A percentile compares a stretch with the other conserved stretches of the same genome.
These are phyloP conservation scores for Magnolia kwangsiensis DNA, from an alignment of 164 flowering plant genomes.

Conservation along the genomic window DNA sequence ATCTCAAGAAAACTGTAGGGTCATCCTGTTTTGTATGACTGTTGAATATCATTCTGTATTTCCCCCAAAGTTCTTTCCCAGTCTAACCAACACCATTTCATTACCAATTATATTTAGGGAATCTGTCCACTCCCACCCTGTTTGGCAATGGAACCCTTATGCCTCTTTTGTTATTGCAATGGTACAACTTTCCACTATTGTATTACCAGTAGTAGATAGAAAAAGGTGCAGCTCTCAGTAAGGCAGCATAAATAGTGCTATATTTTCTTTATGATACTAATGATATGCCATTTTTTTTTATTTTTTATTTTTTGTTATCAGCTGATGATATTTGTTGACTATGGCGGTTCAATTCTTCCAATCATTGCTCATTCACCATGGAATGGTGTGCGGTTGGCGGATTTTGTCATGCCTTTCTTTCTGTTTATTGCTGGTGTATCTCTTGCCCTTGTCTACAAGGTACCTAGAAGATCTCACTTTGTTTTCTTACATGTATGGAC, in stretches of 20 bases:
- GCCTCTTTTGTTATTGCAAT: too few relatives aligned
- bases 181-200: too few relatives aligned
- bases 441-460: constrained; percentile 66
- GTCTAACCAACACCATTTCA: too few relatives aligned
- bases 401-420: constrained; percentile 78
- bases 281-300: background rate
- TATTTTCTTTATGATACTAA: background rate
- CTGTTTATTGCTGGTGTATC: constrained; percentile 70
- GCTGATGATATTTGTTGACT: constrained; percentile 77
- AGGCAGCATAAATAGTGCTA: too few relatives aligned
- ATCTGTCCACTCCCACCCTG: too few relatives aligned
- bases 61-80: too few relatives aligned
- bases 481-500: background rate
- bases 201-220: background rate
- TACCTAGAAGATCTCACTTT: constrained; percentile 17
- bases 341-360: constrained; percentile 51
- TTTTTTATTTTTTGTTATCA: constrained; percentile 21
- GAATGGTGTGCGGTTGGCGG: constrained; percentile 71
- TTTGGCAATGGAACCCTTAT: too few relatives aligned
- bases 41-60: too few relatives aligned
- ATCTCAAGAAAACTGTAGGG: too few relatives aligned
- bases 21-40: too few relatives aligned
- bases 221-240: too few relatives aligned
- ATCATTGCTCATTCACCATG: constrained; percentile 63
- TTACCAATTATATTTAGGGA: too few relatives aligned